Evolutionary conservation across 2,329 filamentous ascomycete genomes (phyloP), one percentile per base, ranked within the genome.

Genomic region (Seiridium unicorne): DNA sequence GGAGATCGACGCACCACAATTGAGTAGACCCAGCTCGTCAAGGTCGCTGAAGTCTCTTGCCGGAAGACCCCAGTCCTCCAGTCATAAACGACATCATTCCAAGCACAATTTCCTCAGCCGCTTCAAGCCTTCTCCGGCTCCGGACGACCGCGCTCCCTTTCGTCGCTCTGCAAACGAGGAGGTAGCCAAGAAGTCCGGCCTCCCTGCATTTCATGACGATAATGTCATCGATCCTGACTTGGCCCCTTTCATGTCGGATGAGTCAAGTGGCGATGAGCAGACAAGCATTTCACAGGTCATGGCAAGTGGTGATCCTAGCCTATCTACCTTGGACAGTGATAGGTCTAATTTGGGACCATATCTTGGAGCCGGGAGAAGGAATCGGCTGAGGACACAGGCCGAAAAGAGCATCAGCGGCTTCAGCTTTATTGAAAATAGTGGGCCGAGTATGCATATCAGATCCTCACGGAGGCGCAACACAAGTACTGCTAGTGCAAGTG

Each of bases 161-260:
- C 92, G 93, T 58, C 90, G 89, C 61, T 82, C 87, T 9, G 79
- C 82, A 18, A 87, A 80, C 8, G 86, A 96, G 57, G 89, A 93
- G 61, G 77, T 82, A 53, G 78, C 82, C 3, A 86, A 84, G 63
- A 89, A 88, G 64, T 79, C 86, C 6, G 86, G 87, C 47, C 83
- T 97, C 42, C 89, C 93, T 13, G 93, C 93, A n/a, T 98, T 99
- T 68, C 95, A 99, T 72, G 93, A 95, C 70, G 95, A 99, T 78
- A 98, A 95, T 70, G 97, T 99, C 66, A 98, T 99, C 66, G 95
- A 99, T 71, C 95, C 95, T 1, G 95, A 99, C 69, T 80, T 99
- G 58, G 94, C 93, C 4, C 91, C 92, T 40, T 99, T 96, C 75
- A 90, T 99, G 82, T 99, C 95, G 5, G 95, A 99, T 72, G 93